Base-by-base conservation (phyloP, 352 stramenopile species). In the Phytophthora quininea region DNA sequence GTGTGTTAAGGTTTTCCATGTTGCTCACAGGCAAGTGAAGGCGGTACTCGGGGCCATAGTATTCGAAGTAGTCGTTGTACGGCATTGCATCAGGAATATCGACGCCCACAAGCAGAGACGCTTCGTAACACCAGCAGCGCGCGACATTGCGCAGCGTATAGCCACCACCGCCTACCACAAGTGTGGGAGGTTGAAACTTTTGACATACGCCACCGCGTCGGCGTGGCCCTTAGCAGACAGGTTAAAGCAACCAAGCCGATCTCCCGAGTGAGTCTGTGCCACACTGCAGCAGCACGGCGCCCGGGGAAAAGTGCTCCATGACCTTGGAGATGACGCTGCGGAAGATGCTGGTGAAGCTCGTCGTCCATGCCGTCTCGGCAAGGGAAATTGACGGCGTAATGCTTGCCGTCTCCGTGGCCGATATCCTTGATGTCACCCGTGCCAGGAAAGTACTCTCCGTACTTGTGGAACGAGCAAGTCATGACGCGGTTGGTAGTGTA, bases 31-130 rank as follows among this genome's bases (percentile, higher is more conserved):
- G 95, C 67, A 99, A 89, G 79, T 99, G 97, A 35, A 99, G 79
- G 54, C 97, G 96, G 81, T 98, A 99, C 73, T 99, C 96, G 1
- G 97, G 98, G 1, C 95, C 95, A 79, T 98, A 99, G 82, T 99
- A 99, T 78, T 99, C 98, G 81, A 98, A 99, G 84, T 99, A 99
- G 76, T 99, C 96, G 84, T 99, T 99, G 86, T 98, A 99, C 4
- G 98, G 98, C 76, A 99, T 98, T 4, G 98, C 93, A 62, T 99
- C 97, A 1, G 86, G 82, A 8, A 96, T 76, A 30, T 97, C 83
- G 32, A 97, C 91, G 35, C 92, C 96, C 14, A 98, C 88, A 31
- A 99, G 80, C n/a, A 99, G 87, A 8, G 93, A 91, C 24, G 97
- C 99, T 77, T 99, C 97, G 77, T 99, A 99, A 46, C 94, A 98